Base-by-base conservation (phyloP, 2,329 filamentous ascomycete species). In the Aspergillus ustus region DNA sequence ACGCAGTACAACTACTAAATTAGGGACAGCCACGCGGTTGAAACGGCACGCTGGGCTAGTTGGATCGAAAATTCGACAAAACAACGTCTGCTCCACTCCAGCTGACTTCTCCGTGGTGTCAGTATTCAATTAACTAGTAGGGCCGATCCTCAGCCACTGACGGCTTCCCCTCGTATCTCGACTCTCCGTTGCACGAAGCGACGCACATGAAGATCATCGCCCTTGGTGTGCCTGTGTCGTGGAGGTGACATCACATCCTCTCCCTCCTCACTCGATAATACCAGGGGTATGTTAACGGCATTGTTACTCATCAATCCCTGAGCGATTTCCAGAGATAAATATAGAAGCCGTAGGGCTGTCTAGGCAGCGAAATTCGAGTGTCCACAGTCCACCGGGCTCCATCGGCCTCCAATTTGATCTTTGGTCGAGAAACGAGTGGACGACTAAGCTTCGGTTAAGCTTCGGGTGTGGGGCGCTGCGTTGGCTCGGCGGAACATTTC, bases 361-460 rank as follows among this genome's bases (percentile, higher is more conserved):
- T 52, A 52, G 50, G 50, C 50, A 52, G 31, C 50, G 29, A 22
- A 9, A 52, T 52, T 52, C 19, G 19, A 34, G n/a, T 40, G 34
- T 37, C 31, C 29, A 19, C 34, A 51, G 31, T 34, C 25, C 25
- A 25, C 3, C 25, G 11, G 34, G 34, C 34, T 40, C 34, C 34
- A 40, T 40, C 25, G 3, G 15, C 11, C 15, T 40, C 34, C 34
- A 13, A 40, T 40, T 40, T 40, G 6, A 40, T 40, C 34, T 40
- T 15, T 37, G 34, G 34, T 52, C 5, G 31, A 19, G 20, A 40
- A 51, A 51, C 19, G 37, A 52, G 50, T 52, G 50, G 50, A 34
- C 31, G 50, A 34, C 31, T 52, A 52, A 52, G 50, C 50, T 52
- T 52, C 50, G 13, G 17, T n/a, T 40, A 52, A 52, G 50, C 50